Percentiles rank a stretch among this genome's conserved stretches.
phyloP scores from a whole-genome alignment of 371 early-diverging fungal genomes.

The Blakeslea trispora region DNA sequence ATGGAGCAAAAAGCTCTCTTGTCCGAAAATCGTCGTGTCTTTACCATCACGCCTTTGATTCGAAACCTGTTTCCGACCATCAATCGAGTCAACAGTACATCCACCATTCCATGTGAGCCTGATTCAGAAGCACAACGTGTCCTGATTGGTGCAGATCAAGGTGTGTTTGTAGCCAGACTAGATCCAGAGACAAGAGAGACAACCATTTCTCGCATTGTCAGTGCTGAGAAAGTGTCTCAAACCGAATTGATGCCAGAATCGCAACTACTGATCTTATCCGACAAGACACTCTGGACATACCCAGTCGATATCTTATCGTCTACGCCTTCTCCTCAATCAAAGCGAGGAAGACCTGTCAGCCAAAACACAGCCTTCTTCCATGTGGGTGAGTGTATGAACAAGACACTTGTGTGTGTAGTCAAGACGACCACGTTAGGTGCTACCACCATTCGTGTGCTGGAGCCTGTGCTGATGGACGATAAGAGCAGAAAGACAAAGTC shows the following conservation, averaged over 20 bases:
- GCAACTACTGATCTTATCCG: constrained; percentile 75
- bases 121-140: constrained; percentile 9
- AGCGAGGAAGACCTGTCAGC: constrained; percentile 68
- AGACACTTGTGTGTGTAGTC: constrained; percentile 75
- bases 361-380: constrained; percentile 88
- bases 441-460: constrained; percentile 78
- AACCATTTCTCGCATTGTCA: constrained; percentile 53
- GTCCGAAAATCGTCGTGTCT: constrained; percentile 47
- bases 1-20: constrained; percentile 65
- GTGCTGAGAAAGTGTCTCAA: constrained; percentile 75
- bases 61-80: constrained; percentile 13
- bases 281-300: constrained; percentile 67
- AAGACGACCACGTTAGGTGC: constrained; percentile 63
- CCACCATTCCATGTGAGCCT: not conserved
- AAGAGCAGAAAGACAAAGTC: constrained; percentile 54
- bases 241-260: constrained; percentile 76
- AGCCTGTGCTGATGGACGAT: constrained; percentile 64
- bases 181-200: constrained; percentile 7
- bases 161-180: constrained; percentile 26
- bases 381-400: constrained; percentile 75
- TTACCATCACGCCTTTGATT: constrained; percentile 50
- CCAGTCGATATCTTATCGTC: constrained; percentile 62
- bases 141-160: constrained; percentile 41
- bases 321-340: constrained; percentile 44
- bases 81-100: constrained; percentile 27